Base-by-base conservation (phyloP, 139 green algal genomes). In the Spirogloea muscicola region DNA sequence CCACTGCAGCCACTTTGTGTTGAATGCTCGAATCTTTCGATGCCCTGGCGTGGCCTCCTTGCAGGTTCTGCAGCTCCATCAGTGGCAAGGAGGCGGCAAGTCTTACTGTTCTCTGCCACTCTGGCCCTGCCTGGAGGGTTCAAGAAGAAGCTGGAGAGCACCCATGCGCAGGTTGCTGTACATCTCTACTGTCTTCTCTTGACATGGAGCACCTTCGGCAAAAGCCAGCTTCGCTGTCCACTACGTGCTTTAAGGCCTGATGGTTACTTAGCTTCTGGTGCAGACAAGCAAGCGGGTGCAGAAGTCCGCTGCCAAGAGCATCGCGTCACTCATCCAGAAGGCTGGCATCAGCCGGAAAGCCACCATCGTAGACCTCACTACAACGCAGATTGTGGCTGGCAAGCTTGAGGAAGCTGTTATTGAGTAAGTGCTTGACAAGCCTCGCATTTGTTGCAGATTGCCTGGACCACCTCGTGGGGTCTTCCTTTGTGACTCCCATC, bases 71-170 rank as follows among this genome's bases (percentile, higher is more conserved):
- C 25, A 65, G 57, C 7, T 27, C 33, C 0, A 65, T 13, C 5
- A 65, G 57, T 9, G 33, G 57, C 25, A 67, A 72, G 76, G 58
- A 77, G 76, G 42, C 43, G 77, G 38, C 94, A 98, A 84, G 96
- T 88, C 1, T 90, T 97, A 69, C 89, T 99, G 34, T 99, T 99
- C 73, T 94, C 87, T 6, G 94, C 94, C 1, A 99, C 94, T 6
- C 86, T 99, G 27, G 93, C 91, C 5, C 87, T 99, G 84, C 94
- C 94, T 7, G 40, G 64, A 25, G 40, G 49, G 18, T 41, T 86
- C 1, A 61, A 57, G 33, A 3, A 43, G 31, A 81, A 84, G 77
- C 76, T 84, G 10, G 62, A 81, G 49, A 58, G 49, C 36, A 40
- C 6, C n/a, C 7, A 29, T 48, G 16, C 25, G 33, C 49, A 16